Percentiles rank a stretch among this genome's conserved stretches.
Evolutionary conservation across 257 asterid genomes (phyloP).

Genomic region (Fraxinus pennsylvanica): DNA sequence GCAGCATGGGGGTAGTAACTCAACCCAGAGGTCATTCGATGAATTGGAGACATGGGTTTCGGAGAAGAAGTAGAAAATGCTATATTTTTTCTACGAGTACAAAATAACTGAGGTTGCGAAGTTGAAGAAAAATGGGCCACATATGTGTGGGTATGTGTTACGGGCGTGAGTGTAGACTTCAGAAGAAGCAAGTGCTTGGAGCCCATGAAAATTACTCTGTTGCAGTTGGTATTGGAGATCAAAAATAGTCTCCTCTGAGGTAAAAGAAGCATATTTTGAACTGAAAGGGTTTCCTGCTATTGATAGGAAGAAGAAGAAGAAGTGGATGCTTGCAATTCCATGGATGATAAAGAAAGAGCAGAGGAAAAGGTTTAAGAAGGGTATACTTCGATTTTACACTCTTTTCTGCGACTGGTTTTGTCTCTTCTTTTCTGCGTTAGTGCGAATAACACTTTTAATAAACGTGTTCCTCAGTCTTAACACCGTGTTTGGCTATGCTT

Average conservation of each 20-base stretch:
- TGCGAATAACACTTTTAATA: background rate
- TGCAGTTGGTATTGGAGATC: background rate
- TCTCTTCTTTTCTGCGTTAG: background rate
- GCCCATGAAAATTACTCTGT: conserved; percentile 38
- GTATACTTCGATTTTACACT: background rate
- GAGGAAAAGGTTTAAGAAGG: conserved; percentile 27
- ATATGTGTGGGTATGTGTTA: conserved; percentile 16
- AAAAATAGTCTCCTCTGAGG: conserved; percentile 36
- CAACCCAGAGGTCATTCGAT: conserved; percentile 36
- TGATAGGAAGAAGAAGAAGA: background rate
- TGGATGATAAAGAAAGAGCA: conserved; percentile 13
- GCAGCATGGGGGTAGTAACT: conserved; percentile 46
- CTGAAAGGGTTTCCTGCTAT: background rate
- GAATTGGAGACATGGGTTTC: conserved; percentile 39
- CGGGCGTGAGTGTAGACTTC: conserved; percentile 30
- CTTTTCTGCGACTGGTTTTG: background rate
- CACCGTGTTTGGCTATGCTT: background rate
- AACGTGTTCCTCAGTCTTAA: too few relatives aligned
- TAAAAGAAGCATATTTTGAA: conserved; percentile 31
- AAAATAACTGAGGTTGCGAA: conserved; percentile 2
- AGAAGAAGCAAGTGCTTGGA: conserved; percentile 42
- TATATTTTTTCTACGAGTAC: conserved; percentile 23
- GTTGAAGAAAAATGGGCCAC: conserved; percentile 23
- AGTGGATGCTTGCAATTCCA: conserved; percentile 27
- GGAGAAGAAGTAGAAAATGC: conserved; percentile 32